These are phyloP conservation scores for Fusarium torreyae DNA, from an alignment of 2,329 filamentous ascomycete species.

Conservation along the genomic window DNA sequence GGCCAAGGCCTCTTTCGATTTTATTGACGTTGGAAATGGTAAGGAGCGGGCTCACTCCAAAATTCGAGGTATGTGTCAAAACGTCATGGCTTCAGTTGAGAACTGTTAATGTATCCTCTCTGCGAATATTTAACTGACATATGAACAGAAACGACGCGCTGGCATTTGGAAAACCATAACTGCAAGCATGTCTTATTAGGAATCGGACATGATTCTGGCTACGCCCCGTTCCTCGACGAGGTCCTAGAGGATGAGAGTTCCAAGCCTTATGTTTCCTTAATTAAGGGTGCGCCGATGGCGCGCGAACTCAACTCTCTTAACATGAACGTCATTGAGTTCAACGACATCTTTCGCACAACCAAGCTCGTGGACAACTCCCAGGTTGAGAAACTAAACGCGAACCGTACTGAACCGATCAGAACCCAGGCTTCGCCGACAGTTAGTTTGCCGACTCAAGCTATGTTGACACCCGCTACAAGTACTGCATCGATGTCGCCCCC, in stretches of 20 bases:
- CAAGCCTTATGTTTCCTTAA: conserved; percentile 64
- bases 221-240: conserved; percentile 72
- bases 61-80: conserved; percentile 66
- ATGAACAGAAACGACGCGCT: conserved; percentile 64
- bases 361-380: conserved; percentile 61
- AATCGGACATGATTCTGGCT: conserved; percentile 73
- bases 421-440: conserved; percentile 25
- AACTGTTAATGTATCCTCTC: background rate
- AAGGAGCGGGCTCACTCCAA: conserved; percentile 73
- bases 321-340: conserved; percentile 63
- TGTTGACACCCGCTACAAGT: conserved; percentile 48
- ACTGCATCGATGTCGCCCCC: conserved; percentile 45
- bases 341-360: conserved; percentile 67
- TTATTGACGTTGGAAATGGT: conserved; percentile 72
- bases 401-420: conserved; percentile 12
- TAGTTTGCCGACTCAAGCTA: conserved; percentile 27
- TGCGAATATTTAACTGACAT: conserved; percentile 20
- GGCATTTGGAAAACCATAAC: conserved; percentile 72
- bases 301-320: conserved; percentile 64
- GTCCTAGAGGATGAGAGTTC: conserved; percentile 62
- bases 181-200: conserved; percentile 75
- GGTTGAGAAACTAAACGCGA: conserved; percentile 1
- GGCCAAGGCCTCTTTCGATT: conserved; percentile 72
- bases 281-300: conserved; percentile 69
- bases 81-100: background rate